phyloP scores from a whole-genome alignment of 306 rosid genomes.

The Cajanus cajan region DNA sequence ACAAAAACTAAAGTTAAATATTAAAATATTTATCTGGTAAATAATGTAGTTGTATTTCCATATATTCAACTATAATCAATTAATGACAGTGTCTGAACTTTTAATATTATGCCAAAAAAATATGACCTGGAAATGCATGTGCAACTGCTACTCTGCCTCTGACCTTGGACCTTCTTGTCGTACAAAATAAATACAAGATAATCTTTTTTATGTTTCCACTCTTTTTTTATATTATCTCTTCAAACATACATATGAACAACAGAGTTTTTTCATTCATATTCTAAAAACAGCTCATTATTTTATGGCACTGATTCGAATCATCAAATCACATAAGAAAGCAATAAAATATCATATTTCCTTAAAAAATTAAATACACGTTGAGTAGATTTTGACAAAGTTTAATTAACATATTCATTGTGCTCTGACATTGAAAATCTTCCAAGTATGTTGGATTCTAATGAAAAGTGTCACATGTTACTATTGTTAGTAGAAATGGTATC shows the following conservation, averaged over 20 bases:
- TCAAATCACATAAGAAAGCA: not conserved
- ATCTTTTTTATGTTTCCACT: not conserved
- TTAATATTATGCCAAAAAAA: not conserved
- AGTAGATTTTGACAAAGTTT: not conserved
- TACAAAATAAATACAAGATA: not conserved
- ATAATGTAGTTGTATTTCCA: not conserved
- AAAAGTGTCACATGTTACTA: not conserved
- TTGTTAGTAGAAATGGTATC: not conserved
- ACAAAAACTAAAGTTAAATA: not conserved
- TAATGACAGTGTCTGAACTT: not conserved
- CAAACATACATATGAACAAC: not conserved
- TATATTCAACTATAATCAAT: not conserved
- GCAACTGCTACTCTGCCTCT: not conserved
- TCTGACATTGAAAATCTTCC: constrained; percentile 8
- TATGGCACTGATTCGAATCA: not conserved
- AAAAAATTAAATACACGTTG: not conserved
- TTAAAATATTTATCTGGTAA: not conserved
- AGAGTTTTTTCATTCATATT: not conserved
- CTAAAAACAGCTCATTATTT: not conserved
- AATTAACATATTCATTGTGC: not conserved
- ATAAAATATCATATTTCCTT: not conserved
- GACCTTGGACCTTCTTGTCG: not conserved
- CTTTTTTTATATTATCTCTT: constrained; percentile 5
- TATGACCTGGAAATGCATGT: not conserved
- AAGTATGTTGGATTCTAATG: constrained; percentile 11